A percentile compares a stretch with the other conserved stretches of the same genome.
Evolutionary conservation across 2,329 filamentous ascomycete genomes (phyloP).

Genomic region (Ophiostoma ips): DNA sequence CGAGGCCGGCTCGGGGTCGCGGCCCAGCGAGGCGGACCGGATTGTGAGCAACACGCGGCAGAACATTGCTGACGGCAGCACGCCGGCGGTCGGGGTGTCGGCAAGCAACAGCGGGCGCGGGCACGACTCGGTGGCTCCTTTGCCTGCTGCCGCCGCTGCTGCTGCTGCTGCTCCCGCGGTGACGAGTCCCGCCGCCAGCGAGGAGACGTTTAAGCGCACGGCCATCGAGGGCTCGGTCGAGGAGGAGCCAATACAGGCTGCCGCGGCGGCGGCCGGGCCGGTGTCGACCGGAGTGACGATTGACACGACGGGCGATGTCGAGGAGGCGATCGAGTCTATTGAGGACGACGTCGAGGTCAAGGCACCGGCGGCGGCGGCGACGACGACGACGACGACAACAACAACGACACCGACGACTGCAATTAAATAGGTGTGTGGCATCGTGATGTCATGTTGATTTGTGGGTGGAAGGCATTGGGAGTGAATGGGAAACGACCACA

Average conservation of each 20-base stretch:
- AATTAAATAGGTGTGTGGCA: too few relatives aligned
- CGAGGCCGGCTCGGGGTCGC: constrained; percentile 22
- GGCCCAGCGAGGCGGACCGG: constrained; percentile 46
- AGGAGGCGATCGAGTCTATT: background rate
- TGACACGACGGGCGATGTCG: constrained; percentile 12
- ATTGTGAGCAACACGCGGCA: constrained; percentile 45
- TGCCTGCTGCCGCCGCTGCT: background rate
- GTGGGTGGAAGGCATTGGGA: too few relatives aligned
- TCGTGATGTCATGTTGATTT: too few relatives aligned
- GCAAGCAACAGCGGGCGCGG: constrained; percentile 47
- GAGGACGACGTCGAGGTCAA: background rate
- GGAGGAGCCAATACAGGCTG: constrained; percentile 31
- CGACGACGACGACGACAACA: too few relatives aligned
- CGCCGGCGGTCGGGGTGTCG: constrained; percentile 41
- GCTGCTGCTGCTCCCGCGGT: background rate
- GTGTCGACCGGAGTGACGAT: constrained; percentile 10
- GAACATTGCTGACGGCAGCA: constrained; percentile 41
- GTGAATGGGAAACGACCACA: too few relatives aligned
- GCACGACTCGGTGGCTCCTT: constrained; percentile 27
- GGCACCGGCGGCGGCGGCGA: background rate
- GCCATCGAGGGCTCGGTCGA: constrained; percentile 36
- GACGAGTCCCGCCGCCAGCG: constrained; percentile 13
- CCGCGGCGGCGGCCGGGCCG: constrained; percentile 10
- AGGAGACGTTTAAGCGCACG: constrained; percentile 34
- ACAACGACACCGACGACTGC: too few relatives aligned